A percentile compares a stretch with the other conserved stretches of the same genome.
Conservation (phyloP, 768 basidiomycete genomes). For the Coprinopsis cinerea region DNA sequence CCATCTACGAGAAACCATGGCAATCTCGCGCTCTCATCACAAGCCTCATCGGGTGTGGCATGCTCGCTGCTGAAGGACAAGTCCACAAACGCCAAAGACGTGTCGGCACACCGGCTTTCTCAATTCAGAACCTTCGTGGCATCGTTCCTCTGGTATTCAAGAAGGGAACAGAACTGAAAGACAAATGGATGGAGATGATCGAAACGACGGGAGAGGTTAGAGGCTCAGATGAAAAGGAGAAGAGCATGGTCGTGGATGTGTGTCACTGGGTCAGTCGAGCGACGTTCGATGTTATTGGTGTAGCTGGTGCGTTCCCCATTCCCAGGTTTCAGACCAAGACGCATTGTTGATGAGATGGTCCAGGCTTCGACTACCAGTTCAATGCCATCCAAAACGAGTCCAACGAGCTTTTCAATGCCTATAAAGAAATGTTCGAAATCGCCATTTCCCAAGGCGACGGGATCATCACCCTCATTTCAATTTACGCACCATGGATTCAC, state of each 20-base stretch:
- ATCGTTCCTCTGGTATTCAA: constrained; percentile 67
- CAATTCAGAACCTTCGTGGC: constrained; percentile 67
- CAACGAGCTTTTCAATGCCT: constrained; percentile 72
- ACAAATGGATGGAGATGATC: constrained; percentile 54
- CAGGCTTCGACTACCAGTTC: constrained; percentile 86
- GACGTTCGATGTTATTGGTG: constrained; percentile 87
- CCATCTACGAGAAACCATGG: constrained; percentile 80
- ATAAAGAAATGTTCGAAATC: constrained; percentile 81
- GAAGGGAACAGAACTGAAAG: constrained; percentile 57
- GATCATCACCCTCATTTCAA: constrained; percentile 39
- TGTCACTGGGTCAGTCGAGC: constrained; percentile 77
- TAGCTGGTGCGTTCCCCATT: constrained; percentile 59
- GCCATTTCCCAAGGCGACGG: constrained; percentile 52
- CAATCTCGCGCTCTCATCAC: constrained; percentile 70
- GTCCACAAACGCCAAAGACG: constrained; percentile 77
- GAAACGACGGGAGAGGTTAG: constrained; percentile 5
- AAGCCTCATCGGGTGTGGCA: constrained; percentile 74
- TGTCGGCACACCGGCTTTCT: constrained; percentile 74
- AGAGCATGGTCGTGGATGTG: constrained; percentile 51
- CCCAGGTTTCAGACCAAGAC: too few species aligned
- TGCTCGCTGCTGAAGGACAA: constrained; percentile 74
- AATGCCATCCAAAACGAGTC: constrained; percentile 75
- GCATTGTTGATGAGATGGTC: too few species aligned
- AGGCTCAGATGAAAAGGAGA: constrained; percentile 9
- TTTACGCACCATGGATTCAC: constrained; percentile 55